These are phyloP conservation scores for Smithsoniella earleae DNA, from an alignment of 163 green algal species.

Conservation along the genomic window DNA sequence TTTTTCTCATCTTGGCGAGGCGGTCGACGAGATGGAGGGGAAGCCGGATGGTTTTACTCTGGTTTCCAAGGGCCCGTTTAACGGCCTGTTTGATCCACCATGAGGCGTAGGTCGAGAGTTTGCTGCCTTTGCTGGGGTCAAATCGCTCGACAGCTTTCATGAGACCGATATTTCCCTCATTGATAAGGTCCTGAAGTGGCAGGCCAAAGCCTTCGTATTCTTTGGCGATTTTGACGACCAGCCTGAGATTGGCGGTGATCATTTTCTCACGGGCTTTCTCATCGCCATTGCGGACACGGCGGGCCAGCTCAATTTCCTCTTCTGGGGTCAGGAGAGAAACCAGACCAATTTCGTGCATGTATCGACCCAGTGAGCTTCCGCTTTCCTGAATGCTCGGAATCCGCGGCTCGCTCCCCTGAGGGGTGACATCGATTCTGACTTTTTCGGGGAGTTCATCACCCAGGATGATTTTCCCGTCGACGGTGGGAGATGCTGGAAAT, in stretches of 20 bases:
- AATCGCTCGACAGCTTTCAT: conserved; percentile 81
- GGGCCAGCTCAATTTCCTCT: too few relatives aligned
- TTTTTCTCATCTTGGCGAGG: conserved; percentile 53
- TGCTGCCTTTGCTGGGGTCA: conserved; percentile 79
- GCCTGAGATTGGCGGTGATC: conserved; percentile 77
- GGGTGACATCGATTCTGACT: too few relatives aligned
- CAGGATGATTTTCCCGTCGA: too few relatives aligned
- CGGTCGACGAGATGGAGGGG: conserved; percentile 72
- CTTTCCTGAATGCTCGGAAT: too few relatives aligned
- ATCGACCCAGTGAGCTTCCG: too few relatives aligned
- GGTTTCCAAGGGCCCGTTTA: conserved; percentile 52
- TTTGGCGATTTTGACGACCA: conserved; percentile 80
- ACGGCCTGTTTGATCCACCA: conserved; percentile 95
- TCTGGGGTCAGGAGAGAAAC: too few relatives aligned
- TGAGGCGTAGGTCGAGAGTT: conserved; percentile 93
- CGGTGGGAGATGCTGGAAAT: too few relatives aligned
- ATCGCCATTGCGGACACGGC: too few relatives aligned
- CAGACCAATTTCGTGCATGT: too few relatives aligned
- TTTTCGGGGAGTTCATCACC: too few relatives aligned
- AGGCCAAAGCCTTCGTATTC: conserved; percentile 58
- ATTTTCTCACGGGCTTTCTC: too few relatives aligned
- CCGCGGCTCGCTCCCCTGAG: too few relatives aligned
- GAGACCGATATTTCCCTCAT: conserved; percentile 78
- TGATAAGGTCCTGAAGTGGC: conserved; percentile 61
- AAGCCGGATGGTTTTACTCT: conserved; percentile 64